Evolutionary conservation across 1,284 basidiomycete species (phyloP).

Genomic region (Rhodofomes roseus): DNA sequence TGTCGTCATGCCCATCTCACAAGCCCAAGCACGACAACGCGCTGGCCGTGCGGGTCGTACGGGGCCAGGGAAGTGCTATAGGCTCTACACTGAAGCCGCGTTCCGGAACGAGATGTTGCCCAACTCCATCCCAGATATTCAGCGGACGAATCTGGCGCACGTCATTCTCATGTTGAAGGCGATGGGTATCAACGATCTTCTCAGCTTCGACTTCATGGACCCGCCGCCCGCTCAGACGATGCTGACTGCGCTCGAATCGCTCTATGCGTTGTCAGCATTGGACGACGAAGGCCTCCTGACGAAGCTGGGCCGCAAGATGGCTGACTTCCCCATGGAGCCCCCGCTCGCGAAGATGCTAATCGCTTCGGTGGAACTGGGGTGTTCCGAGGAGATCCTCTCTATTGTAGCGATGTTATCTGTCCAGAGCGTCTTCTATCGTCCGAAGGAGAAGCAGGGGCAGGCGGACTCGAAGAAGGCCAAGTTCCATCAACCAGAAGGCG

Average conservation of each 20-base stretch:
- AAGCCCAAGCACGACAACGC: slow-evolving; percentile 95
- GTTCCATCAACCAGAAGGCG: slow-evolving; percentile 97
- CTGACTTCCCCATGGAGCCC: slow-evolving; percentile 98
- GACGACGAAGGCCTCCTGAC: slow-evolving; percentile 97
- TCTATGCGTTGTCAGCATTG: slow-evolving; percentile 93
- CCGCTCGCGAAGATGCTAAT: slow-evolving; percentile 97
- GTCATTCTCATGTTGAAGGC: slow-evolving; percentile 98
- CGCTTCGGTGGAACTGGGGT: slow-evolving; percentile 87
- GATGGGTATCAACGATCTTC: slow-evolving; percentile 97
- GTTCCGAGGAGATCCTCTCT: slow-evolving; percentile 74
- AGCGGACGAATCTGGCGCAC: slow-evolving; percentile 88
- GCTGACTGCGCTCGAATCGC: slow-evolving; percentile 88
- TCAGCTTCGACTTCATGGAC: slow-evolving; percentile 99
- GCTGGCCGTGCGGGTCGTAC: slow-evolving; percentile 96
- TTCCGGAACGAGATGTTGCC: slow-evolving; percentile 98
- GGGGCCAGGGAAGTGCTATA: slow-evolving; percentile 97
- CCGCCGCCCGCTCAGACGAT: slow-evolving; percentile 96
- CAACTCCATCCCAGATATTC: slow-evolving; percentile 97
- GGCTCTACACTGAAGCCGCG: slow-evolving; percentile 95
- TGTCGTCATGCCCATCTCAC: slow-evolving; percentile 98
- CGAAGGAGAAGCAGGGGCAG: slow-evolving; percentile 98
- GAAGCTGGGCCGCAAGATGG: slow-evolving; percentile 95
- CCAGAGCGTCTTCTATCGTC: slow-evolving; percentile 92
- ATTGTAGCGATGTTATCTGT: slow-evolving; percentile 98
- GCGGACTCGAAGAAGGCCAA: slow-evolving; percentile 99